phyloP scores from a whole-genome alignment of 2,329 filamentous ascomycete species.

The Aspergillus melleus region DNA sequence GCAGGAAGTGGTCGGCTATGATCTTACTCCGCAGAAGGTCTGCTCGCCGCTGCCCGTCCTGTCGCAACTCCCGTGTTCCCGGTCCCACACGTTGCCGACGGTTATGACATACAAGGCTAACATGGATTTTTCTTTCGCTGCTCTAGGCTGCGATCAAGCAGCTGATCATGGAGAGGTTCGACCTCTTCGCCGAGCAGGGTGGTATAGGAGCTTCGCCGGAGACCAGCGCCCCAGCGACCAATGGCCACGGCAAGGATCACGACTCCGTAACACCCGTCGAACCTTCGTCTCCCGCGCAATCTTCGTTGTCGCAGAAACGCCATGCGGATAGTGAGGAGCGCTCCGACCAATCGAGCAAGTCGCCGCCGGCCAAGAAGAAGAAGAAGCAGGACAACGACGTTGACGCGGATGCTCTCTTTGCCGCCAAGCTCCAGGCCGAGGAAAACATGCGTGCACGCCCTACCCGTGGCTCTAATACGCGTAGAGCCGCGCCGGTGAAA shows the following conservation, averaged over 20 bases:
- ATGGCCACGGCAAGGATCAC: slow-evolving; percentile 33
- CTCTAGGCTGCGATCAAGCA: slow-evolving; percentile 66
- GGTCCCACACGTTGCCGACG: background rate
- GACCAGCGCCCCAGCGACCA: slow-evolving; percentile 26
- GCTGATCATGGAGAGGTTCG: slow-evolving; percentile 73
- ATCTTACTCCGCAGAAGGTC: slow-evolving; percentile 64
- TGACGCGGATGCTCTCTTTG: slow-evolving; percentile 83
- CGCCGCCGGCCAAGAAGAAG: slow-evolving; percentile 63
- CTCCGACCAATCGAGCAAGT: slow-evolving; percentile 38
- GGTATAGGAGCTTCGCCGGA: slow-evolving; percentile 37
- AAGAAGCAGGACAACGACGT: slow-evolving; percentile 60
- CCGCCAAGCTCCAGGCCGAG: slow-evolving; percentile 86
- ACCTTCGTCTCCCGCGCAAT: slow-evolving; percentile 32
- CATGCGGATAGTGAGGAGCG: slow-evolving; percentile 43
- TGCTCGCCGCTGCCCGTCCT: slow-evolving; percentile 13
- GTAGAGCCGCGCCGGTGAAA: slow-evolving; percentile 60
- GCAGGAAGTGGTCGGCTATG: slow-evolving; percentile 60
- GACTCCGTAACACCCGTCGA: slow-evolving; percentile 27
- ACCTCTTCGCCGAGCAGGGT: slow-evolving; percentile 58
- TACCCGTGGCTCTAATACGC: slow-evolving; percentile 70
- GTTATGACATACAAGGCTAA: slow-evolving; percentile 14
- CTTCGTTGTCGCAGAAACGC: slow-evolving; percentile 42
- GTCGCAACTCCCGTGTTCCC: slow-evolving; percentile 9
- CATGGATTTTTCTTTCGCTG: slow-evolving; percentile 3
- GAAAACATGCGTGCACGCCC: slow-evolving; percentile 76